Evolutionary conservation across 345 rosid species (phyloP), one percentile per base, ranked within the genome.

Genomic region (Lenwebbia sp.): DNA sequence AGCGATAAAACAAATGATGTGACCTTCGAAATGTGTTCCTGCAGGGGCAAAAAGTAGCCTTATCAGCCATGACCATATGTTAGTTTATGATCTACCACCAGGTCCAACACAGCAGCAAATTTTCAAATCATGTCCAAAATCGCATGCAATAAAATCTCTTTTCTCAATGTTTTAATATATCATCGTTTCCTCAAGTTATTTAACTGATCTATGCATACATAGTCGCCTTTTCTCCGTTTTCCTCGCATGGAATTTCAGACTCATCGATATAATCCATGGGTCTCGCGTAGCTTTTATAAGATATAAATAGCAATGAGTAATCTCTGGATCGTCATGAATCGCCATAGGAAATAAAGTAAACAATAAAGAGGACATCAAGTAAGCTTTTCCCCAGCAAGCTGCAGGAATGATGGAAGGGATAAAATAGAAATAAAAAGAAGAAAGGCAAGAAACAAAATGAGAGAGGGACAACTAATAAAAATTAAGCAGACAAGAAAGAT

Each of bases 21-120:
- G 85, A 90, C 91, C 88, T 86, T 92, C 40, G 47, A 21, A 25
- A 92, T 91, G 70, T 89, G 87, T 33, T 89, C 95, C 95, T 92
- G 93, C 90, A 89, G 85, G 85, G 85, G n/a, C 86, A 22, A 85
- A 74, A 54, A 83, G 56, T 82, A 82, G 85, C 62, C 78, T 70
- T 70, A 70, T 70, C 78, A 70, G 78, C 47, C 41, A 70, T 70
- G 78, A 70, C 25, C 78, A 37, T 25, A 30, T 65, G 78, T 70
- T 70, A 37, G 26, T 19, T 33, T 33, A 70, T 70, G 44, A 70
- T 70, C 25, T 37, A 70, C 78, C 26, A 70, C 1, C 47, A 10
- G 47, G 25, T 70, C 47, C 78, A 70, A 37, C 44, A 70, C 47
- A 37, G 60, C 60, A 56, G 60, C 60, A 56, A 56, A 23, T 56